Percentiles rank a stretch among this genome's conserved stretches.
Conservation (phyloP, 2,329 filamentous ascomycete genomes). For the Fusarium ambrosium region DNA sequence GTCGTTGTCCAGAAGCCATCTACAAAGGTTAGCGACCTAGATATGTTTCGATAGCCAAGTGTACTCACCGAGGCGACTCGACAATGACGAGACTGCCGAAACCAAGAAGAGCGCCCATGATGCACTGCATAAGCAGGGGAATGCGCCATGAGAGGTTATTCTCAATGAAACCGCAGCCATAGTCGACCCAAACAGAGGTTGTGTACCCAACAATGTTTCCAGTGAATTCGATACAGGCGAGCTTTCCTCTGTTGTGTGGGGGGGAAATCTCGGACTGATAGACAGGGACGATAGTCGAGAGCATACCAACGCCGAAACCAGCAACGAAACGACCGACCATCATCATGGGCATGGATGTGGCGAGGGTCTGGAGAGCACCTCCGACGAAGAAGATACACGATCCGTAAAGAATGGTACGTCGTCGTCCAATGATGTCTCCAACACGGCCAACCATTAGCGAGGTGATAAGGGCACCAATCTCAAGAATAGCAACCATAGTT, state of each 20-base stretch:
- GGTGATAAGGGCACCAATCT: constrained; percentile 91
- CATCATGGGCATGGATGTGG: constrained; percentile 92
- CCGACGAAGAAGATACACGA: constrained; percentile 89
- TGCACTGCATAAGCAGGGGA: constrained; percentile 90
- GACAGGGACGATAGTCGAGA: constrained; percentile 92
- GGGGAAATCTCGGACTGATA: constrained; percentile 97
- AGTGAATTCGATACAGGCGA: constrained; percentile 98
- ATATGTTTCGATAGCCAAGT: constrained; percentile 8
- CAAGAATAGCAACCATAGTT: constrained; percentile 97
- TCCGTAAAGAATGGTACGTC: constrained; percentile 92
- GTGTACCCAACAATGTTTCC: constrained; percentile 97
- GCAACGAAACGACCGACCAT: constrained; percentile 84
- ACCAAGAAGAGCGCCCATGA: constrained; percentile 91
- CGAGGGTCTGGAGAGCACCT: constrained; percentile 85
- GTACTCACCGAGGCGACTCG: constrained; percentile 86
- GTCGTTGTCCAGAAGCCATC: constrained; percentile 97
- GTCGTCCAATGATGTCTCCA: constrained; percentile 90
- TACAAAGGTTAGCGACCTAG: constrained; percentile 55
- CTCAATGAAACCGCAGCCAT: constrained; percentile 92
- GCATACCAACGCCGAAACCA: constrained; percentile 87
- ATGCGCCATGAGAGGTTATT: constrained; percentile 90
- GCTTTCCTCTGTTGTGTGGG: constrained; percentile 93
- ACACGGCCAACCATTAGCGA: constrained; percentile 89
- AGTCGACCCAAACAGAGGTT: constrained; percentile 98
- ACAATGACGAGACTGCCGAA: constrained; percentile 92